Evolutionary conservation across 1,284 basidiomycete genomes (phyloP).

Genomic region (Puccinia triticina): DNA sequence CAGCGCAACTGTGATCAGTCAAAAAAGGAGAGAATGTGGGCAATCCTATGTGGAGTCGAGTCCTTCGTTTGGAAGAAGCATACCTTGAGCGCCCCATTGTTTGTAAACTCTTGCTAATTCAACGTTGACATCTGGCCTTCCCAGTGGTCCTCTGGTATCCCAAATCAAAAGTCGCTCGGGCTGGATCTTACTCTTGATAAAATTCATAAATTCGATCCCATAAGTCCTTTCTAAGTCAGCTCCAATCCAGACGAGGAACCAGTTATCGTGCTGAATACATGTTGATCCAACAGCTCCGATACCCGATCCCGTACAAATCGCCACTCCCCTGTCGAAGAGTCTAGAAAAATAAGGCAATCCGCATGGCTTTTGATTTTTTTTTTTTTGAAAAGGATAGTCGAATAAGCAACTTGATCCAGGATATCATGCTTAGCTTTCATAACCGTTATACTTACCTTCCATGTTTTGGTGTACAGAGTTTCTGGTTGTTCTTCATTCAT

Average conservation of each 20-base stretch:
- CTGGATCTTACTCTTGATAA: conserved; percentile 70
- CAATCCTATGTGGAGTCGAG: neutral
- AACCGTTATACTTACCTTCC: conserved; percentile 38
- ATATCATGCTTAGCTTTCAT: neutral
- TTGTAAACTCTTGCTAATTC: conserved; percentile 70
- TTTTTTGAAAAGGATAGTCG: neutral
- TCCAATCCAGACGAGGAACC: conserved; percentile 71
- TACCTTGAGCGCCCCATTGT: conserved; percentile 72
- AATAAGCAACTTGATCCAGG: neutral
- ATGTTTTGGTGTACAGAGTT: conserved; percentile 51
- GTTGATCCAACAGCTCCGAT: conserved; percentile 76
- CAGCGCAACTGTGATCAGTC: conserved; percentile 34
- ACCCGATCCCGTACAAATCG: conserved; percentile 76
- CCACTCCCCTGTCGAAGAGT: conserved; percentile 73
- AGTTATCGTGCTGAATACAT: conserved; percentile 72
- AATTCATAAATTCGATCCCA: conserved; percentile 71
- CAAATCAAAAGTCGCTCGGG: conserved; percentile 73
- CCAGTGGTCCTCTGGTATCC: conserved; percentile 72
- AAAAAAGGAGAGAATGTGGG: neutral
- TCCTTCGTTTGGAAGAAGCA: too few species aligned
- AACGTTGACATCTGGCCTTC: conserved; percentile 75
- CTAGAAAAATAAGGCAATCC: conserved; percentile 76
- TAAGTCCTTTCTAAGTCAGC: conserved; percentile 68
- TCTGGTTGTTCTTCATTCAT: conserved; percentile 41
- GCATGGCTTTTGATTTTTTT: conserved; percentile 69